Base-by-base conservation (phyloP, 2,329 filamentous ascomycete species). In the Mycocentrospora acerina region DNA sequence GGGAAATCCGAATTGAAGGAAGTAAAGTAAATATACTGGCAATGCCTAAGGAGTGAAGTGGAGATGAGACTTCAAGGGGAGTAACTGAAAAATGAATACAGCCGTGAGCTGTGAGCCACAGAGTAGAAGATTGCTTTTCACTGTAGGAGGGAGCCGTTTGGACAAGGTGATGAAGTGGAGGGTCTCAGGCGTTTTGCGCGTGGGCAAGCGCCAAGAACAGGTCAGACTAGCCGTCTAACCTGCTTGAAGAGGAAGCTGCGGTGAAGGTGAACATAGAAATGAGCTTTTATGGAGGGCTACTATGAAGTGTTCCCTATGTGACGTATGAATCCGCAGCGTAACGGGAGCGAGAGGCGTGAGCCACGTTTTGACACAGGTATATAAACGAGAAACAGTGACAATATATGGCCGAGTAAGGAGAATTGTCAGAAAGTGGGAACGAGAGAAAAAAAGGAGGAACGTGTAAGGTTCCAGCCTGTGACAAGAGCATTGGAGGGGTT, bases 1-100 rank as follows among this genome's bases (percentile, higher is more conserved):
- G 24, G 38, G 40, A 39, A 24, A 18, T 15, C 29, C 49, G 52
- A 57, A 57, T 54, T 48, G 41, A 48, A 44, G 31, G 48, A n/a
- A 31, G 51, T 43, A 36, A 37, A 27, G 38, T 44, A 49, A 54
- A 37, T 52, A 59, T 59, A 48, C 19, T 44, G 39, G 29, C 35
- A 42, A 27, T 40, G 32, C 46, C 42, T 54, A 67, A 65, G n/a
- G 64, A 67, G 56, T 55, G 62, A 47, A 62, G 38, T 48, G 60
- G 61, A 64, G 57, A 47, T 37, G 38, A 18, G 32, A 35, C 59
- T 57, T 60, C 60, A 36, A 48, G 46, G 54, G 46, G 33, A 46
- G 35, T 40, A 44, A 40, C 39, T 34, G 43, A 56, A 55, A 31
- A 55, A 55, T 52, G 56, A 48, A 34, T 39, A 16, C 36, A 44